Evolutionary conservation across 2,329 filamentous ascomycete species (phyloP), one percentile per base, ranked within the genome.

Genomic region (Bipolaris victoriae): DNA sequence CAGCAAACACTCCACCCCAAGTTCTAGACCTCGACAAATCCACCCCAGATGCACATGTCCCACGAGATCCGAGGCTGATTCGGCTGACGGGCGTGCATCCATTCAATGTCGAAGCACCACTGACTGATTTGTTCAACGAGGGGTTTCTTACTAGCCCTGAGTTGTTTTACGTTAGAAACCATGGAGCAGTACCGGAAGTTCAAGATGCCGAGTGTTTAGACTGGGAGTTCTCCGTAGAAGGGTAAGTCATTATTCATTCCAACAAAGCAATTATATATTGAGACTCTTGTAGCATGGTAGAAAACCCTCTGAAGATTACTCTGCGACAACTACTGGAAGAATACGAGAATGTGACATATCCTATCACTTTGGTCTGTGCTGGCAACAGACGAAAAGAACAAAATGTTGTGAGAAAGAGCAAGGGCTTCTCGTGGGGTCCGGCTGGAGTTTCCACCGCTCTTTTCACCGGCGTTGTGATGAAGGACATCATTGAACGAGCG

Each of bases 371-470:
- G 1, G 92, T 97, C 20, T 97, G 93, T 74, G 93, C 93, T 3
- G 93, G 93, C 1, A 97, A 97, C 75, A 84, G 93, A 57, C 85
- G 93, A 31, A 97, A 97, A 78, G 93, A 97, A 77, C 93, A 97
- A 72, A 97, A 97, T 66, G 83, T 91, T 49, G 90, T 97, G 3
- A 84, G 91, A 15, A 97, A 97, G 75, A 91, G 90, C 1, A 96
- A 97, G 68, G 93, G 93, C 0, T 97, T 97, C 78, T 96, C 92
- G 2, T 97, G 93, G 93, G 93, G 93, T 35, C 83, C 93, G 1
- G 92, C 91, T 3, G 93, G 92, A 22, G 75, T 97, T 5, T 96
- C 92, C 0, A 97, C 91, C 0, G 91, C 92, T 0, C 79, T 97
- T 0, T 97, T 91, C 83, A 97, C 93, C 0, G 93, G 93, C 20